These are phyloP conservation scores for Cladophialophora bantiana DNA, from an alignment of 2,329 filamentous ascomycete species.

Conservation along the genomic window DNA sequence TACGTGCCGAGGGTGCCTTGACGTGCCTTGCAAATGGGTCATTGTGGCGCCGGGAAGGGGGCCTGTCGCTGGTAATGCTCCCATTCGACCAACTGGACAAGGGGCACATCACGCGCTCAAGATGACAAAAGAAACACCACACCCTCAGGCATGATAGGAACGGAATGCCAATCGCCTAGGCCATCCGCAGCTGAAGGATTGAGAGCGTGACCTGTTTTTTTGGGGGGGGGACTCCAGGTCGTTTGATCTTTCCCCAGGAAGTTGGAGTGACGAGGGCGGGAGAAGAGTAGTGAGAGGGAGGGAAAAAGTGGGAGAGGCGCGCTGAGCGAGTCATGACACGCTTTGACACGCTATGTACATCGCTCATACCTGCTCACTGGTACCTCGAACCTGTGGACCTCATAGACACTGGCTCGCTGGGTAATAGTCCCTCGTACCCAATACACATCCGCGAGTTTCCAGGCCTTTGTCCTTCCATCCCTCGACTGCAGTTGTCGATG, in stretches of 20 bases:
- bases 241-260: slow-evolving; percentile 7
- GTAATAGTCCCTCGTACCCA: background rate
- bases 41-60: background rate
- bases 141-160: slow-evolving; percentile 2
- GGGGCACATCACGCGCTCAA: slow-evolving; percentile 20
- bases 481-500: slow-evolving; percentile 4
- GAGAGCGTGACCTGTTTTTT: slow-evolving; percentile 7
- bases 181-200: slow-evolving; percentile 14
- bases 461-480: background rate
- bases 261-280: background rate
- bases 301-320: background rate
- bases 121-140: slow-evolving; percentile 12
- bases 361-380: too few relatives aligned
- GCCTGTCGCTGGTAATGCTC: background rate
- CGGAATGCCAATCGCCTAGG: slow-evolving; percentile 12
- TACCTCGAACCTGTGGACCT: too few relatives aligned
- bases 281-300: background rate
- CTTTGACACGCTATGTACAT: too few relatives aligned
- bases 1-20: slow-evolving; percentile 1
- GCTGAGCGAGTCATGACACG: background rate
- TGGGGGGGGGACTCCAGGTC: slow-evolving; percentile 5
- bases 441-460: slow-evolving; percentile 5
- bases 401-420: background rate
- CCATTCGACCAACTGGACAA: slow-evolving; percentile 15
- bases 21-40: background rate